Conservation (phyloP, 164 flowering plant genomes). For the Vitis rotundifolia region DNA sequence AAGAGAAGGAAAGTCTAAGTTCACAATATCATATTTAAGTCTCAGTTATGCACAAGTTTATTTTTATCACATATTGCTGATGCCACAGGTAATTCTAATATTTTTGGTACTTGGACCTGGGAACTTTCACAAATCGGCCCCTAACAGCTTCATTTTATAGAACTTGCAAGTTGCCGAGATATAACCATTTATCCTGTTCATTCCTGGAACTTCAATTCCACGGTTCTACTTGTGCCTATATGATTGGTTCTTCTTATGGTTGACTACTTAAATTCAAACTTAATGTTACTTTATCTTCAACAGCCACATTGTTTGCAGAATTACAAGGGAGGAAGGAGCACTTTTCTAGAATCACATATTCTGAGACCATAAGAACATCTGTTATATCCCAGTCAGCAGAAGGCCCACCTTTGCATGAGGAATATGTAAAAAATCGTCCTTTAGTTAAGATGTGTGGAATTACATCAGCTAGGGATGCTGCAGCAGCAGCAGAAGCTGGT, state of each 20-base stretch:
- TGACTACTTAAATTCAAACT: background rate
- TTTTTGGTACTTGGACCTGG: too few species aligned
- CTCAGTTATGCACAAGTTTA: too few species aligned
- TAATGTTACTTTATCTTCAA: background rate
- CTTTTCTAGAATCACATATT: background rate
- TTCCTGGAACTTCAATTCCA: background rate
- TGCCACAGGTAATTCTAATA: too few species aligned
- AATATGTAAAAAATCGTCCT: conserved; percentile 24
- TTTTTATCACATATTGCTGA: too few species aligned
- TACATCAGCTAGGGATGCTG: conserved; percentile 76
- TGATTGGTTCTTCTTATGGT: background rate
- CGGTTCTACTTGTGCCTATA: background rate
- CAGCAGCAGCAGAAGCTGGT: conserved; percentile 76
- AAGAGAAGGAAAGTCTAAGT: too few species aligned
- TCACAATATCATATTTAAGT: too few species aligned
- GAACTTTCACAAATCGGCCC: background rate
- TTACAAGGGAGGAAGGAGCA: conserved; percentile 7
- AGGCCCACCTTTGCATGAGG: conserved; percentile 1
- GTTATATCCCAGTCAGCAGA: conserved; percentile 2
- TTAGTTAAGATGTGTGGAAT: conserved; percentile 93
- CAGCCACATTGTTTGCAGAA: conserved; percentile 17
- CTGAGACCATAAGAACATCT: conserved; percentile 12
- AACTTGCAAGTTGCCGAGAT: background rate
- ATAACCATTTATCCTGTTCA: background rate
- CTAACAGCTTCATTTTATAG: background rate